Conservation (phyloP, 768 basidiomycete genomes). For the Mycena belliarum region DNA sequence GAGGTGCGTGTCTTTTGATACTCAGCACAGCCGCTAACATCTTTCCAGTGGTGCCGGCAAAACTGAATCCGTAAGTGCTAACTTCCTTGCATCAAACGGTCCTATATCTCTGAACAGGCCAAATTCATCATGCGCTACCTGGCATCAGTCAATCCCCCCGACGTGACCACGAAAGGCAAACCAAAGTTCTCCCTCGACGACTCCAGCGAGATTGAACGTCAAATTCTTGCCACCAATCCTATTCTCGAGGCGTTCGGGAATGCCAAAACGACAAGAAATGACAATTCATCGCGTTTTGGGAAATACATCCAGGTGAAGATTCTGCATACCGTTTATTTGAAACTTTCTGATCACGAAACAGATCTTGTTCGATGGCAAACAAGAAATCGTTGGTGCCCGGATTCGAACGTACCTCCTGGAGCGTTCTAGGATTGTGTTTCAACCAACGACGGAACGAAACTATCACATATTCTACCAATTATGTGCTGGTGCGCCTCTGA, state of each 20-base stretch:
- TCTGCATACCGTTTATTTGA: background rate
- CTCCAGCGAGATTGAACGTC: conserved; percentile 92
- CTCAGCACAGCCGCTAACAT: conserved; percentile 5
- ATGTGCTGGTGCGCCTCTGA: conserved; percentile 93
- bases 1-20: conserved; percentile 56
- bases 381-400: conserved; percentile 98
- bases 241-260: conserved; percentile 99
- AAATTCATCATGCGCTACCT: conserved; percentile 99
- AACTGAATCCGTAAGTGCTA: conserved; percentile 82
- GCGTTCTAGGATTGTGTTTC: conserved; percentile 96
- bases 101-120: conserved; percentile 49
- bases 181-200: conserved; percentile 79
- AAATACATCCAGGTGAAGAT: conserved; percentile 94
- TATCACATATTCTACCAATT: conserved; percentile 99
- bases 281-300: conserved; percentile 98
- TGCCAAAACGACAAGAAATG: conserved; percentile 98
- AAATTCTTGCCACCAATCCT: conserved; percentile 98
- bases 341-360: conserved; percentile 33
- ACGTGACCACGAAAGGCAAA: conserved; percentile 58
- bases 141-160: conserved; percentile 91
- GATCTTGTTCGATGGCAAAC: conserved; percentile 95
- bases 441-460: conserved; percentile 95
- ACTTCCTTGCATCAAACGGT: background rate
- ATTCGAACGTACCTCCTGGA: conserved; percentile 98
- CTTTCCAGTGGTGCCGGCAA: conserved; percentile 92